Evolutionary conservation across 1,139 yeast species (phyloP), one percentile per base, ranked within the genome.

Genomic region (Suhomyces anneliseae): DNA sequence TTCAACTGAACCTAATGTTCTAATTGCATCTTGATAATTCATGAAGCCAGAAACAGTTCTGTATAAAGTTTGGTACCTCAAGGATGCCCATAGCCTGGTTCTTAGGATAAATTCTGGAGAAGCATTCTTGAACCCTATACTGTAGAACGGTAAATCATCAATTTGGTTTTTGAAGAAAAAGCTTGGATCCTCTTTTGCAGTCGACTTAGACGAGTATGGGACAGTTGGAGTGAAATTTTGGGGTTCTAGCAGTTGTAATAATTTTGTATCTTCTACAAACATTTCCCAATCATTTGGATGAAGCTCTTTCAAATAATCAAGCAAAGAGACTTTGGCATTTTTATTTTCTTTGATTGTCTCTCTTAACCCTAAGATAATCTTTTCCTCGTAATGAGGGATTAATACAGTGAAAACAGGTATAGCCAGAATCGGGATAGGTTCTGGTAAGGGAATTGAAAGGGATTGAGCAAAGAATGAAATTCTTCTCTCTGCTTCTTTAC

Each of bases 381-480:
- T 87, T 59, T 90, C 97, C 0, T 85, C 75, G 59, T 85, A 90
- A 61, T 90, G 97, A 0, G 97, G 96, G n/a, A 89, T 72, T 40
- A 90, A 66, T 0, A 90, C 96, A 0, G 96, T 86, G 55, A 90
- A 89, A 0, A 85, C 64, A 0, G 97, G 96, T 83, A 88, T 82
- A n/a, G 86, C 74, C 46, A 82, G 82, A 1, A 85, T 81, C 0
- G 92, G 83, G 11, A 77, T 68, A 0, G 95, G 87, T 49, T 85
- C 92, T 0, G 89, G 85, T 39, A 90, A 75, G 0, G 93, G 85
- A 0, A 90, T 84, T 0, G 95, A 81, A 41, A 90, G 64, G 0
- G 96, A 87, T 60, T 89, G 96, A 0, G 97, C 96, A 74, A 90
- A 90, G 58, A 87, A 90, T 0, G 95, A 84, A 2, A 90, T 80